These are phyloP conservation scores for Melampsora americana DNA, from an alignment of 1,284 basidiomycete species.

Conservation along the genomic window DNA sequence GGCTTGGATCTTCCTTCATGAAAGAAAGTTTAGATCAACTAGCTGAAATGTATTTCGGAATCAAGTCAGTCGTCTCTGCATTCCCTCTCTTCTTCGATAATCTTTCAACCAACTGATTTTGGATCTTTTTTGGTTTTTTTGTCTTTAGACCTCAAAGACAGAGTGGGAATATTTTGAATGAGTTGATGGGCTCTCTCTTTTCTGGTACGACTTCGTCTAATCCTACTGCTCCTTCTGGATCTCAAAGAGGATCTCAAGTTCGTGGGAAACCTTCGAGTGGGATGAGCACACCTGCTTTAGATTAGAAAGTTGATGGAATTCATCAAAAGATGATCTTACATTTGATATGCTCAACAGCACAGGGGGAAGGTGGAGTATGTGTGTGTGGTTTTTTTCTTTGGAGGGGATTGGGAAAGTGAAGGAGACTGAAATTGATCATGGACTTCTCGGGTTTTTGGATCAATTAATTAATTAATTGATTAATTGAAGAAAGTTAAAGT, in stretches of 20 bases:
- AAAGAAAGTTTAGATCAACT: conserved; percentile 26
- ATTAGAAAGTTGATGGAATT: too few species aligned
- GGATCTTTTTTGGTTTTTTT: neutral
- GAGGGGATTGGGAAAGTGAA: too few species aligned
- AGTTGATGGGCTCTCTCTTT: conserved; percentile 38
- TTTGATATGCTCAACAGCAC: too few species aligned
- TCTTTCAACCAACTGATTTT: neutral
- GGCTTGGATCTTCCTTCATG: conserved; percentile 7
- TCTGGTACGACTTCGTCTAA: neutral
- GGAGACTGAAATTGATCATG: too few species aligned
- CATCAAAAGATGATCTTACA: too few species aligned
- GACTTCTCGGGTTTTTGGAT: too few species aligned
- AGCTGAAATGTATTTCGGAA: conserved; percentile 36
- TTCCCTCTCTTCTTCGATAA: neutral
- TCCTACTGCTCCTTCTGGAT: conserved; percentile 15
- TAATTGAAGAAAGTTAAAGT: too few species aligned
- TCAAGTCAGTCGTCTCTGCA: conserved; percentile 7
- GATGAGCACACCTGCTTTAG: conserved; percentile 22
- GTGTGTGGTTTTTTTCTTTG: too few species aligned
- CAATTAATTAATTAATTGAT: too few species aligned
- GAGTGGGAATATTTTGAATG: conserved; percentile 25
- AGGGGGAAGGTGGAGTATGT: too few species aligned
- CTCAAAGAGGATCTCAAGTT: conserved; percentile 1
- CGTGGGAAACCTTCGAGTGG: conserved; percentile 19
- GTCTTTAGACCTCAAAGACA: conserved; percentile 15